Evolutionary conservation across 2,329 filamentous ascomycete genomes (phyloP).

Genomic region (Chrysosporium queenslandicum): DNA sequence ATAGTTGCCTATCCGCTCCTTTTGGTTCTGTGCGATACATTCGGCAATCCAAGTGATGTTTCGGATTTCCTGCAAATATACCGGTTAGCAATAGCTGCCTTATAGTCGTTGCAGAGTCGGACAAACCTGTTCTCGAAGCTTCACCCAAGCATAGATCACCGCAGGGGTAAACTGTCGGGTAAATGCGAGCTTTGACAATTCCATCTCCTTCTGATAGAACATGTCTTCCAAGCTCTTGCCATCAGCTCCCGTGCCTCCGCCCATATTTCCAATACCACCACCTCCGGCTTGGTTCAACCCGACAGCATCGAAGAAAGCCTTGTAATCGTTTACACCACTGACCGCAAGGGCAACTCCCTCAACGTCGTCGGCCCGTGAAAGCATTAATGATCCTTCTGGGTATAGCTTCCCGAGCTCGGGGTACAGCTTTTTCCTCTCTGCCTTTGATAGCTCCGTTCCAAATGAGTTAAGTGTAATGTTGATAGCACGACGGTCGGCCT

Average conservation of each 20-base stretch:
- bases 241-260: slow-evolving; percentile 65
- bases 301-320: slow-evolving; percentile 90
- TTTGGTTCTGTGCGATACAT: slow-evolving; percentile 99
- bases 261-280: slow-evolving; percentile 71
- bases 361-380: slow-evolving; percentile 86
- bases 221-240: slow-evolving; percentile 89
- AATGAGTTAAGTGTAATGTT: slow-evolving; percentile 99
- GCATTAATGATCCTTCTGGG: slow-evolving; percentile 88
- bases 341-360: slow-evolving; percentile 90
- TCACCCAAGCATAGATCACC: slow-evolving; percentile 96
- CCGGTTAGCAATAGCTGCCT: slow-evolving; percentile 20
- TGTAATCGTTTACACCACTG: slow-evolving; percentile 87
- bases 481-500: slow-evolving; percentile 91
- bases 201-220: slow-evolving; percentile 99
- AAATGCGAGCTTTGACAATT: slow-evolving; percentile 89
- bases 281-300: slow-evolving; percentile 64
- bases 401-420: slow-evolving; percentile 84
- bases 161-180: slow-evolving; percentile 92
- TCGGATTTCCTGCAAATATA: slow-evolving; percentile 68
- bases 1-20: slow-evolving; percentile 96
- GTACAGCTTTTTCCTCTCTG: slow-evolving; percentile 91
- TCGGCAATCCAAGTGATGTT: slow-evolving; percentile 99
- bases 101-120: neutral
- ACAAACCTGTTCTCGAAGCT: slow-evolving; percentile 87
- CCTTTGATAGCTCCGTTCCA: slow-evolving; percentile 88